phyloP scores from a whole-genome alignment of 306 rosid genomes.

The Castanea crenata region DNA sequence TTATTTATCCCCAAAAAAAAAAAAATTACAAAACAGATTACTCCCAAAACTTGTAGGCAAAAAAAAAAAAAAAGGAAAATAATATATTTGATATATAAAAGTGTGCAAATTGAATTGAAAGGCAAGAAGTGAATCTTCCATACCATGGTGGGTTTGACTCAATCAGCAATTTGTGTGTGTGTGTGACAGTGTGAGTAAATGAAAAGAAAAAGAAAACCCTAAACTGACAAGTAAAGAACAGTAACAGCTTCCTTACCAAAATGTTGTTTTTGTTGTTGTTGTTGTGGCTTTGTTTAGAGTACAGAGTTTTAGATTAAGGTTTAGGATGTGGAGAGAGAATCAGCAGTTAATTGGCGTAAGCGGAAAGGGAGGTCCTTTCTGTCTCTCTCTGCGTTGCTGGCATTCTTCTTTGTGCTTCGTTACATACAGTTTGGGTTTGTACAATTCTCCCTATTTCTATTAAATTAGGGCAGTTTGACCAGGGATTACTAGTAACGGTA shows the following conservation, averaged over 20 bases:
- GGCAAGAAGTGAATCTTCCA: constrained; percentile 45
- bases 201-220: constrained; percentile 42
- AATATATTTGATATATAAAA: constrained; percentile 1
- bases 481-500: too few relatives aligned
- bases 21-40: background rate
- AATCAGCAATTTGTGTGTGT: constrained; percentile 39
- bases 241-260: constrained; percentile 22
- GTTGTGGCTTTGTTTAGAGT: background rate
- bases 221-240: constrained; percentile 30
- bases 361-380: constrained; percentile 5
- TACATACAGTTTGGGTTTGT: background rate
- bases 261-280: background rate
- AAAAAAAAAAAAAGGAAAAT: constrained; percentile 16
- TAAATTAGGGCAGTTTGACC: too few relatives aligned
- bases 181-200: background rate
- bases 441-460: background rate
- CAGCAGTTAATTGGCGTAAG: constrained; percentile 22
- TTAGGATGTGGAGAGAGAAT: constrained; percentile 27
- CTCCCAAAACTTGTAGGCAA: background rate
- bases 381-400: constrained; percentile 20
- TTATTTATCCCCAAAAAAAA: constrained; percentile 4
- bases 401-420: constrained; percentile 6
- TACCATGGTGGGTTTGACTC: constrained; percentile 34
- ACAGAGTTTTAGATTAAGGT: constrained; percentile 9
- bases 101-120: background rate